Percentiles rank a stretch among this genome's conserved stretches.
phyloP scores from a whole-genome alignment of 2,329 filamentous ascomycete genomes.

The Ascomycota sp. region DNA sequence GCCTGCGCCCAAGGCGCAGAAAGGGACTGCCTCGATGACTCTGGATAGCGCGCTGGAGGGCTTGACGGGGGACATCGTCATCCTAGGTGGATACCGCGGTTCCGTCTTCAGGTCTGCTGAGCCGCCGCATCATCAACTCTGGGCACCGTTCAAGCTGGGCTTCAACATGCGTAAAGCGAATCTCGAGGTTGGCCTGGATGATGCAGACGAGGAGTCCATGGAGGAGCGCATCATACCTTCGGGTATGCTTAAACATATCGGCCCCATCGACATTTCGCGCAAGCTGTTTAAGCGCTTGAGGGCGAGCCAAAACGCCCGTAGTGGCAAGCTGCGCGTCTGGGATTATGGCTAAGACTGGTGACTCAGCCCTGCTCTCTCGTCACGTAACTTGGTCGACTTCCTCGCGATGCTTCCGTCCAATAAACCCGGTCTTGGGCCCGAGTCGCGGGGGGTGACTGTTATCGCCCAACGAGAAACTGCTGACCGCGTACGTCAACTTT shows the following conservation, averaged over 20 bases:
- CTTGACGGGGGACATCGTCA: constrained; percentile 65
- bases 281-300: constrained; percentile 61
- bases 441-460: too few relatives aligned
- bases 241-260: constrained; percentile 80
- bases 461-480: constrained; percentile 69
- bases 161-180: constrained; percentile 83
- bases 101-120: constrained; percentile 74
- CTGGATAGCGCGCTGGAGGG: constrained; percentile 39
- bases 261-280: constrained; percentile 74
- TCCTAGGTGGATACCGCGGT: constrained; percentile 79
- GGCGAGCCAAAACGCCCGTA: constrained; percentile 51
- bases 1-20: not conserved
- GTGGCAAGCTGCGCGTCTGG: constrained; percentile 56
- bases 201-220: constrained; percentile 68
- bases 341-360: constrained; percentile 95
- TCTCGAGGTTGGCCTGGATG: constrained; percentile 64
- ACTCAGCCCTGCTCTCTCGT: constrained; percentile 59
- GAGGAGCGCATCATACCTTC: constrained; percentile 65
- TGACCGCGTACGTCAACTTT: constrained; percentile 88
- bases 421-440: too few relatives aligned
- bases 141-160: constrained; percentile 86
- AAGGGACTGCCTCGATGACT: constrained; percentile 7
- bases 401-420: constrained; percentile 61
- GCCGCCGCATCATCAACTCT: constrained; percentile 66
- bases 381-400: constrained; percentile 49